Evolutionary conservation across 495 filamentous ascomycete species (phyloP), one percentile per base, ranked within the genome.

Genomic region (Penicillium atrosanguineum): DNA sequence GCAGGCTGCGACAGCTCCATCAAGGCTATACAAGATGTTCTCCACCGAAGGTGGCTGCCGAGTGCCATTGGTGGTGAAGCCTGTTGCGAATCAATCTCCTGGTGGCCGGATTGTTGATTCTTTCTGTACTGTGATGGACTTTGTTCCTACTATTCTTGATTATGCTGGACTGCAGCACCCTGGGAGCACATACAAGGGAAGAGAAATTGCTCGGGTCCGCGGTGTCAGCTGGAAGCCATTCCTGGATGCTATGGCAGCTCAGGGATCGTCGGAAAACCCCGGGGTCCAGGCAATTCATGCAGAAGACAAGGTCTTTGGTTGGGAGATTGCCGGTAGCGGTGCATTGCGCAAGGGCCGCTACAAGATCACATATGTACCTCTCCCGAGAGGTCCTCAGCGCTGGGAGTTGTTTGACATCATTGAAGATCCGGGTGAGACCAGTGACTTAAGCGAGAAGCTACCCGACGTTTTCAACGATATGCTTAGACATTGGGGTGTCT

Each of bases 71-170:
- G 53, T 79, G 25, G 65, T 76, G 29, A 69, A 68, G 50, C 62
- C 70, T 44, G 44, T 58, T 57, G 47, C 19, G 50, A 52, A 31
- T 25, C 6, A 43, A 47, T 16, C 20, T 12, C 29, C 9, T 18
- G 51, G 40, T 14, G n/a, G 25, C 15, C 14, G 66, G 29, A 42
- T 61, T 50, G 40, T 29, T 7, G 16, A 56, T n/a, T 42, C 56
- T 62, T 82, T 80, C 59, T 69, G 63, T 31, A 83, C 75, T 7
- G 73, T 81, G 16, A 82, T 80, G 79, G 81, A 83, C 59, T 53
- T 81, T 8, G 68, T 70, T 26, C 79, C 75, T 7, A 81, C 74
- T 9, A 68, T 81, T 40, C 63, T 83, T 21, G 75, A 82, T 16
- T 67, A 80, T 50, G 80, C 77, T 0, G 78, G 78, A 19, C 63